Percentiles rank a stretch among this genome's conserved stretches.
Evolutionary conservation across 1,284 basidiomycete genomes (phyloP).

Genomic region (Papiliotrema terrestris): DNA sequence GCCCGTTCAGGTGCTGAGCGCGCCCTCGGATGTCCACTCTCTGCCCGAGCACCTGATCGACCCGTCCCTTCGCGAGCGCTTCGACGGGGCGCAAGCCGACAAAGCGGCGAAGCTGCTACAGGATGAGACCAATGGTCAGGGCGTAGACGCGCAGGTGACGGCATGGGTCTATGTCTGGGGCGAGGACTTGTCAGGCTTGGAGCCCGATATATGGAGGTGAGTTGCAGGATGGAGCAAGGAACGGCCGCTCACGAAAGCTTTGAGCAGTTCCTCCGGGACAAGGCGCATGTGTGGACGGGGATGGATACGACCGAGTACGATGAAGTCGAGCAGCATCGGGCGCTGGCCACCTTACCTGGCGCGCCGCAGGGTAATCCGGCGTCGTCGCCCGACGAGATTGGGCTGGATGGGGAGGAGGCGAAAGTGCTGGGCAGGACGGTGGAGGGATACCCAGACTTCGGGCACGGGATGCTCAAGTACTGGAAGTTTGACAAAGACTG

Average conservation of each 20-base stretch:
- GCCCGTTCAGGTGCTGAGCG: slow-evolving; percentile 55
- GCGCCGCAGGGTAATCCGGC: background rate
- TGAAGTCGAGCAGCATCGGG: slow-evolving; percentile 32
- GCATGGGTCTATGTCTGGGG: slow-evolving; percentile 72
- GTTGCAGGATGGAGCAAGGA: slow-evolving; percentile 32
- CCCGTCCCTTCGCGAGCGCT: slow-evolving; percentile 23
- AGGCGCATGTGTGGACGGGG: slow-evolving; percentile 33
- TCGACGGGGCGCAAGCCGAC: slow-evolving; percentile 10
- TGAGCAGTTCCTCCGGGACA: slow-evolving; percentile 33
- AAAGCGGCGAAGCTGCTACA: slow-evolving; percentile 2
- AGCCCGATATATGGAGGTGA: slow-evolving; percentile 69
- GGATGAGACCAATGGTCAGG: background rate
- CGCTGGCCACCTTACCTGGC: background rate
- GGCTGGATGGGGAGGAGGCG: slow-evolving; percentile 14
- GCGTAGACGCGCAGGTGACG: slow-evolving; percentile 5
- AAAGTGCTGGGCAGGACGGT: slow-evolving; percentile 20
- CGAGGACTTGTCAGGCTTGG: slow-evolving; percentile 51
- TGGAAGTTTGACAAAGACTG: slow-evolving; percentile 60
- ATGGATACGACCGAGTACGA: slow-evolving; percentile 31
- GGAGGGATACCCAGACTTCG: slow-evolving; percentile 52
- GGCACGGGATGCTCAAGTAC: slow-evolving; percentile 58
- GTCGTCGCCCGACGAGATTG: background rate
- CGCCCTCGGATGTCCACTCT: slow-evolving; percentile 25
- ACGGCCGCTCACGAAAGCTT: slow-evolving; percentile 18
- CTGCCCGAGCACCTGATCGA: slow-evolving; percentile 47